Evolutionary conservation across 331 rosid species (phyloP), one percentile per base, ranked within the genome.

Genomic region (Ulmus americana): DNA sequence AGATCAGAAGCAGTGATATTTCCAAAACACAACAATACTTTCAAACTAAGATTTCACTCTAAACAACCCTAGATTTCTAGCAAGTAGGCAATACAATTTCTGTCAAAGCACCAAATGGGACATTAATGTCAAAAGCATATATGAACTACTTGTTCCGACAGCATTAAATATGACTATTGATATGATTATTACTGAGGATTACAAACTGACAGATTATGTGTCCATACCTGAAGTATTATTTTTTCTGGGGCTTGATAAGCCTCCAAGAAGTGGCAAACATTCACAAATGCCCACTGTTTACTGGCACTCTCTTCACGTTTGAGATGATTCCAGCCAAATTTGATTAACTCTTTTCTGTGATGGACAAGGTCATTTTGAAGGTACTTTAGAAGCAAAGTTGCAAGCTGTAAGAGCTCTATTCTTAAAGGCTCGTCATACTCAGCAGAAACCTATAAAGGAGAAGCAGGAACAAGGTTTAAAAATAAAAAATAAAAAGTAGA

Each of bases 261-360:
- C 81, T 90, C 97, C 80, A 94, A 81, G 77, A 94, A 94, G 76
- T 94, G 99, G 86, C 99, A 94, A 76, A 94, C 99, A 81, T 94
- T 94, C 70, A 94, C 99, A 87, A 94, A 94, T 58, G 99, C 99
- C 99, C 99, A 94, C 78, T 94, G 99, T 79, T 90, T 94, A 82
- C 99, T 94, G 61, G 97, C 95, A 76, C 97, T 94, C 73, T 94
- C 99, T 82, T 94, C 99, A 53, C 99, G 86, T 81, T 94, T 94
- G 67, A 94, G 91, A 90, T 94, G 99, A 77, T 94, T 94, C 99
- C 99, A 94, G 55, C 99, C 99, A 84, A 94, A 94, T 77, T 94
- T 94, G 72, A 94, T 94, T 57, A 94, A 78, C 74, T 94, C 99
- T 83, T 90, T 90, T 74, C 99, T 82, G 60, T 94, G 99, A 85